Evolutionary conservation across 441 rosid species (phyloP), one percentile per base, ranked within the genome.

Genomic region (Adansonia madagascariensis): DNA sequence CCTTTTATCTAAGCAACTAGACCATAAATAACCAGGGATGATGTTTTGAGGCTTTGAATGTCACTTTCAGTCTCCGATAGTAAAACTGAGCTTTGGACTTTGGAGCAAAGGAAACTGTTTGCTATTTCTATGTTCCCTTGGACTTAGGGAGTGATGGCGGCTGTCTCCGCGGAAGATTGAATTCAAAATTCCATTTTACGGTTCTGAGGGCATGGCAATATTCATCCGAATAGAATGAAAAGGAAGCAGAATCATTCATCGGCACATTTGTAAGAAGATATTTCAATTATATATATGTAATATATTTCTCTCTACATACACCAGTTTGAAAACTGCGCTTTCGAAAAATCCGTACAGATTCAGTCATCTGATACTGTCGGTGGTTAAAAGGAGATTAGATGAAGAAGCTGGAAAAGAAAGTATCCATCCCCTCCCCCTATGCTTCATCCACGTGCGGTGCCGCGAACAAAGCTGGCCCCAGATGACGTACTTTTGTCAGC

Each of bases 281-380:
- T 67, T 27, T 27, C 44, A 24, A 43, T 49, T 3, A 5, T 49
- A 9, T 31, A 59, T 59, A 9, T 8, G 22, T 22, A 59, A 5
- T 12, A 12, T 22, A 27, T 46, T 80, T 73, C 41, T 59, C 77
- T 67, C 80, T 79, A 73, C 82, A 73, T 79, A 74, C 81, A 75
- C 46, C 15, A 27, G 56, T 60, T 60, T 20, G 12, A 22, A 72
- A 71, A 80, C 77, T 68, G 63, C 71, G 74, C 24, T 39, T 69
- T 31, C 18, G 50, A 65, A 14, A 41, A 43, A 67, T 71, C 63
- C 50, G 18, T 20, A 20, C 35, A 76, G 71, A 75, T 78, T 65
- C 18, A 17, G 75, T 77, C 6, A 46, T 11, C 39, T 49, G 46
- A 39, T 61, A 66, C 62, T 8, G 62, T 20, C 2, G 44, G 71